Evolutionary conservation across 139 green algal genomes (phyloP).

Genomic region (Haematococcus lacustris): DNA sequence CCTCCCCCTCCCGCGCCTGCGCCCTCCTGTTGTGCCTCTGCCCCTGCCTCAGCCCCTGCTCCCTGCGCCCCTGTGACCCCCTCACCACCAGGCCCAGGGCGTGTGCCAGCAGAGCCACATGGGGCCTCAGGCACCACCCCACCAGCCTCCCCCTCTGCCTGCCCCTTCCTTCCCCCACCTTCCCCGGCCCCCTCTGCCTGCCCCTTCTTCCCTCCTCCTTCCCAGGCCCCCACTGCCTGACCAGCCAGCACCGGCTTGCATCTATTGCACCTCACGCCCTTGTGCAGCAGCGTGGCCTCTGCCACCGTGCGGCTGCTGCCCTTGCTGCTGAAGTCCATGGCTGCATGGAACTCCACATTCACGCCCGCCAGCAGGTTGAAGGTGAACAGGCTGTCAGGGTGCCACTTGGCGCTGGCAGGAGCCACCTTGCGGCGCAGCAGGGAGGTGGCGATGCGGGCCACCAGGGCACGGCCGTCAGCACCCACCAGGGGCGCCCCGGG

Average conservation of each 20-base stretch:
- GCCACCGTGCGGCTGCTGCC: not conserved
- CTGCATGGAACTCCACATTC: constrained; percentile 3
- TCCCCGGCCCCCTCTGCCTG: not conserved
- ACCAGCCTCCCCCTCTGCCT: too few relatives aligned
- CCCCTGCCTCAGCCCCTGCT: too few relatives aligned
- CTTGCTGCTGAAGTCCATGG: not conserved
- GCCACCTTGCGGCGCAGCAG: not conserved
- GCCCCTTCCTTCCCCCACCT: not conserved
- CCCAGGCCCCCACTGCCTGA: not conserved
- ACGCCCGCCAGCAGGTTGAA: constrained; percentile 7
- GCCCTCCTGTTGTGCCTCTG: too few relatives aligned
- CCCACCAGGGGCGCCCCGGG: not conserved
- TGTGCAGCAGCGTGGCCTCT: not conserved
- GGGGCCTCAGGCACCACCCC: too few relatives aligned
- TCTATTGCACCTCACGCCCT: not conserved
- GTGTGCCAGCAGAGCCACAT: too few relatives aligned
- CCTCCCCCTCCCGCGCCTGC: too few relatives aligned
- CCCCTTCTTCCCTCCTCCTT: not conserved
- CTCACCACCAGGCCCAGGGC: too few relatives aligned
- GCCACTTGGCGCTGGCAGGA: constrained; percentile 1
- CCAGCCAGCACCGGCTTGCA: not conserved
- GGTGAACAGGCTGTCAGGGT: not conserved
- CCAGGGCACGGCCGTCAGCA: not conserved
- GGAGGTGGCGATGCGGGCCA: not conserved
- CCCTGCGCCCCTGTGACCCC: too few relatives aligned